These are phyloP conservation scores for Aristolochia fimbriata DNA, from an alignment of 164 flowering plant genomes.

Conservation along the genomic window DNA sequence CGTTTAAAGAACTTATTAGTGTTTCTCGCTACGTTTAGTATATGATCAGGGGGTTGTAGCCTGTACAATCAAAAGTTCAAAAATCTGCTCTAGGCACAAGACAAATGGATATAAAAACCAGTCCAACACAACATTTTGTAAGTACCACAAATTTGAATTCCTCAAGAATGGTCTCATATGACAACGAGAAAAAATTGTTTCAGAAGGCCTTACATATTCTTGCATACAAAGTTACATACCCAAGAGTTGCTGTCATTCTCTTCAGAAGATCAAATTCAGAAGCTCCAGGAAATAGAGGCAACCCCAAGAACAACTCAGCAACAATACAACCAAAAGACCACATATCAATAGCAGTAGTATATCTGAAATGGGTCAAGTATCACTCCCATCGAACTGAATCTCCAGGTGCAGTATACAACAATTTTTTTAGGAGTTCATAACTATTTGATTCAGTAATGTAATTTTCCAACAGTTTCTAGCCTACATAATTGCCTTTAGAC, in stretches of 20 bases:
- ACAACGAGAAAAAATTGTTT: too few species aligned
- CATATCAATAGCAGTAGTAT: conserved; percentile 96
- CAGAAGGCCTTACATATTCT: not conserved
- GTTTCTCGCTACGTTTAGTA: conserved; percentile 73
- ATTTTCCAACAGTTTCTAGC: too few species aligned
- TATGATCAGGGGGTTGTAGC: conserved; percentile 91
- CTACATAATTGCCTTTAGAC: too few species aligned
- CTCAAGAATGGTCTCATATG: too few species aligned
- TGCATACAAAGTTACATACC: conserved; percentile 36
- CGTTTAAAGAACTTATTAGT: conserved; percentile 83
- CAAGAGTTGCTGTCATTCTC: conserved; percentile 79
- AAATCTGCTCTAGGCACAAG: not conserved
- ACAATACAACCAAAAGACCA: conserved; percentile 99
- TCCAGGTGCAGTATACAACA: too few species aligned
- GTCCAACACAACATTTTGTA: too few species aligned
- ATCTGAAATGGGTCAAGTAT: conserved; percentile 49
- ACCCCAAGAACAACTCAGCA: conserved; percentile 88
- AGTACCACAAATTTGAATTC: too few species aligned
- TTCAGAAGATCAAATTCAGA: conserved; percentile 93
- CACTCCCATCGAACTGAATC: not conserved
- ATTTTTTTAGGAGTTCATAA: too few species aligned
- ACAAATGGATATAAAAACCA: too few species aligned
- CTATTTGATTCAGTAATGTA: too few species aligned
- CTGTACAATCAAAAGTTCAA: conserved; percentile 26
- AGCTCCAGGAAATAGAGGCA: conserved; percentile 96